Conservation (phyloP, 495 filamentous ascomycete species). For the Penicillium dipodomyicola region DNA sequence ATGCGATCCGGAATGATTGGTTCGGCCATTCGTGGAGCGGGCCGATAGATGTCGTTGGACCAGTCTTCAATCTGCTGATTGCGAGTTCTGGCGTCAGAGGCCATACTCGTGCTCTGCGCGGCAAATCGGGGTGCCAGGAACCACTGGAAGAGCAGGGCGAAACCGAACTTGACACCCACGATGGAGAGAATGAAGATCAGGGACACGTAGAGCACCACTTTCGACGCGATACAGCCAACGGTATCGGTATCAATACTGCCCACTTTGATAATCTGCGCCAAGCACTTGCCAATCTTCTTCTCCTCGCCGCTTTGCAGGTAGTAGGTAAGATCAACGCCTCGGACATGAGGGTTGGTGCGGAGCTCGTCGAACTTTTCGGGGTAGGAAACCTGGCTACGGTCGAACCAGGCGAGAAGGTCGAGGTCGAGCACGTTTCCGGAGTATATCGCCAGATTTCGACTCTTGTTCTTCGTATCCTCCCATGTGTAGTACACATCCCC, state of each 20-base stretch:
- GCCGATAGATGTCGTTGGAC: slow-evolving; percentile 94
- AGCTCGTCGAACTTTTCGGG: slow-evolving; percentile 78
- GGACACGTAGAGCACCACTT: slow-evolving; percentile 94
- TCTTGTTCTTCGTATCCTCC: slow-evolving; percentile 87
- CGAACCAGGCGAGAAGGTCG: slow-evolving; percentile 89
- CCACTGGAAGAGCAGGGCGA: slow-evolving; percentile 95
- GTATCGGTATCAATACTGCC: slow-evolving; percentile 94
- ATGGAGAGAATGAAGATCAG: slow-evolving; percentile 91
- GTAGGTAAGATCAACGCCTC: slow-evolving; percentile 88
- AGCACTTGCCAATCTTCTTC: slow-evolving; percentile 78
- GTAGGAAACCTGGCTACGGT: slow-evolving; percentile 74
- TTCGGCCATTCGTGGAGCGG: slow-evolving; percentile 76
- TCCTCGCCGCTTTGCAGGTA: slow-evolving; percentile 73
- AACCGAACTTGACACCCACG: slow-evolving; percentile 78
- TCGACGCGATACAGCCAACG: slow-evolving; percentile 94
- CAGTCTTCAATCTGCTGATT: slow-evolving; percentile 97
- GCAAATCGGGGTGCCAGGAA: slow-evolving; percentile 82
- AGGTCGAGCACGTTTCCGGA: slow-evolving; percentile 92
- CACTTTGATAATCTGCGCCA: slow-evolving; percentile 90
- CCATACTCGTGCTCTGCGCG: slow-evolving; percentile 68
- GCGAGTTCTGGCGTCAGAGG: slow-evolving; percentile 70
- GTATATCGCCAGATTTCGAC: slow-evolving; percentile 87
- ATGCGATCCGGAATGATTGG: slow-evolving; percentile 60
- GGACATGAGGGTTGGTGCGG: slow-evolving; percentile 68
- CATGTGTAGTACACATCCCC: slow-evolving; percentile 93